A percentile compares a stretch with the other conserved stretches of the same genome.
Evolutionary conservation across 306 rosid genomes (phyloP).

Genomic region (Spatholobus suberectus): DNA sequence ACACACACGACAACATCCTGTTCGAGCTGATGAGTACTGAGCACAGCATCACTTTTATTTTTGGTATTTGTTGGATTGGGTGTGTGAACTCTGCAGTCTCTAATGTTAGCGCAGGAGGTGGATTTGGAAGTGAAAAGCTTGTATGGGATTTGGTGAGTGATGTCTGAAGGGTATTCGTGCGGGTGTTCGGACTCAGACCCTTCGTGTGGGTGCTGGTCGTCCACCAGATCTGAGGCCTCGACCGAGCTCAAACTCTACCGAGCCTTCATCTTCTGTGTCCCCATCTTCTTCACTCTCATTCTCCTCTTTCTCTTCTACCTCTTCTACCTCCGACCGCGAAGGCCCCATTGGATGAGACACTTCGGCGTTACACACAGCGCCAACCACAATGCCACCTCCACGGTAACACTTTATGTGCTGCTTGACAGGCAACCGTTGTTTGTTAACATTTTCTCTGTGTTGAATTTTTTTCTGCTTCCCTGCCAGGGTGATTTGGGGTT

Average conservation of each 20-base stretch:
- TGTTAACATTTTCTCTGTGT: not conserved
- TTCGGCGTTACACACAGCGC: not conserved
- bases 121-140: no score
- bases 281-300: constrained; percentile 70
- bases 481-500: constrained; percentile 63
- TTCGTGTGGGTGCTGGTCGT: not conserved
- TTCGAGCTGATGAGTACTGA: no score
- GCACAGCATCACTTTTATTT: no score
- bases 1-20: no score
- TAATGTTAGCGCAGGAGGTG: no score
- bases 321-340: constrained; percentile 75
- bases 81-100: no score
- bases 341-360: constrained; percentile 62
- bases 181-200: not conserved
- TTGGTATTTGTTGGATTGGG: no score
- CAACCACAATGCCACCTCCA: constrained; percentile 35
- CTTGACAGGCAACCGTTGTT: no score
- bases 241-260: constrained; percentile 54
- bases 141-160: no score
- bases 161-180: not conserved
- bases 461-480: not conserved
- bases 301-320: constrained; percentile 71
- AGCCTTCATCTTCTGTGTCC: constrained; percentile 70
- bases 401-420: no score
- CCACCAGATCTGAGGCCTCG: constrained; percentile 26